Conservation (phyloP, 192 early-diverging fungal genomes). For the Coemansia sp. region DNA sequence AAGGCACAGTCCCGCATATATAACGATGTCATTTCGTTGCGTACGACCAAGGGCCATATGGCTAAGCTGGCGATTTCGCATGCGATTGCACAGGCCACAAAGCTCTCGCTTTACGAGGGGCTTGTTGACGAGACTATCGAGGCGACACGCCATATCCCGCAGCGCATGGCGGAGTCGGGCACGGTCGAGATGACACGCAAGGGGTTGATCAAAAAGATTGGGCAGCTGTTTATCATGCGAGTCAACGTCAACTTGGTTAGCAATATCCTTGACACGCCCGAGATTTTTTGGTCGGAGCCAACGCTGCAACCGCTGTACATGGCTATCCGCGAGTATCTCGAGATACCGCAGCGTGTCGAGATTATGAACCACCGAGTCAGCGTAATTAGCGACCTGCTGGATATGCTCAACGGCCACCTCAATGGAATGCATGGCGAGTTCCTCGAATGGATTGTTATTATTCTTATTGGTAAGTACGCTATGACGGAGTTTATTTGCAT, state of each 20-base stretch:
- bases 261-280: constrained; percentile 88
- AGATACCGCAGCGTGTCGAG: constrained; percentile 83
- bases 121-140: constrained; percentile 91
- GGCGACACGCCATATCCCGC: constrained; percentile 83
- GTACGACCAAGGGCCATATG: constrained; percentile 74
- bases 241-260: constrained; percentile 87
- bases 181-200: constrained; percentile 89
- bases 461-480: constrained; percentile 71
- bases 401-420: constrained; percentile 94
- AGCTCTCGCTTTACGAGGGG: constrained; percentile 88
- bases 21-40: constrained; percentile 85
- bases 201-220: constrained; percentile 93
- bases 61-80: constrained; percentile 94
- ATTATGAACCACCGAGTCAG: constrained; percentile 88
- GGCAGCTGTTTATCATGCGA: constrained; percentile 85
- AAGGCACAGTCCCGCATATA: constrained; percentile 67
- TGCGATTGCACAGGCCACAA: constrained; percentile 92
- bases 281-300: constrained; percentile 90
- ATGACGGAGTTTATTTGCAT: too few relatives aligned
- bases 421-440: constrained; percentile 88
- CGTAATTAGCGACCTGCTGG: constrained; percentile 89
- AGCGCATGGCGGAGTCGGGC: constrained; percentile 89
- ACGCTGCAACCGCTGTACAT: constrained; percentile 74
- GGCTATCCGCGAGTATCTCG: constrained; percentile 76
- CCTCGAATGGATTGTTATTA: constrained; percentile 94